Percentiles rank a stretch among this genome's conserved stretches.
These are phyloP conservation scores for Streptanthus diversifolius DNA, from an alignment of 345 rosid genomes.

Conservation along the genomic window DNA sequence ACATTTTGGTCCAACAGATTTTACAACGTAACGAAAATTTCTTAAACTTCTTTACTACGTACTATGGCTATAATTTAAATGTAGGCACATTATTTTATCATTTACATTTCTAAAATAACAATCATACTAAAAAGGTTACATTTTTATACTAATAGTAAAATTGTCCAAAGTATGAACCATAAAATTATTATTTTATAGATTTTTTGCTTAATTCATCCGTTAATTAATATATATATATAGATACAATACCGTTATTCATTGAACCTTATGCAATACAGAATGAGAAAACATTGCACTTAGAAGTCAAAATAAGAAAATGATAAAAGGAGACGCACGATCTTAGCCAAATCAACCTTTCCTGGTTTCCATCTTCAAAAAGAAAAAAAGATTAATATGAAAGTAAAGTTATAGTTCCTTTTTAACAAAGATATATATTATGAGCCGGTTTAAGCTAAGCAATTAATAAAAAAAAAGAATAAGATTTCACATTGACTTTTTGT, in stretches of 20 bases:
- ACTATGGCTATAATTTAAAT: not conserved
- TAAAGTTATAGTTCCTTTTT: slow-evolving; percentile 4
- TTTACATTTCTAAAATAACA: not conserved
- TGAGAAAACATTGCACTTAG: slow-evolving; percentile 18
- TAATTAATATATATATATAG: not conserved
- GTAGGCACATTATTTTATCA: not conserved
- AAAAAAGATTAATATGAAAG: not conserved
- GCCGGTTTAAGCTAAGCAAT: slow-evolving; percentile 12
- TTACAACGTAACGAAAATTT: not conserved
- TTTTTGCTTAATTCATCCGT: not conserved
- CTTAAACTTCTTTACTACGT: not conserved
- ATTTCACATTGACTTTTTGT: slow-evolving; percentile 21
- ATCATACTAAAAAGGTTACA: not conserved
- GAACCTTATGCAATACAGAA: slow-evolving; percentile 4
- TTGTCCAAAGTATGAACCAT: not conserved
- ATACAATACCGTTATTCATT: slow-evolving; percentile 9
- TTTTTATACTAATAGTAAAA: not conserved
- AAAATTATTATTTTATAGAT: not conserved
- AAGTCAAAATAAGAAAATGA: slow-evolving; percentile 17
- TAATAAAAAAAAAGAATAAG: not conserved
- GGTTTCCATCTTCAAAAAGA: not conserved
- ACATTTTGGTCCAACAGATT: no score
- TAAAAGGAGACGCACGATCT: slow-evolving; percentile 22
- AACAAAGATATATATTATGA: not conserved
- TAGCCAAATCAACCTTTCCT: slow-evolving; percentile 18